These are phyloP conservation scores for Gastrolobium bilobum DNA, from an alignment of 306 rosid genomes.

Conservation along the genomic window DNA sequence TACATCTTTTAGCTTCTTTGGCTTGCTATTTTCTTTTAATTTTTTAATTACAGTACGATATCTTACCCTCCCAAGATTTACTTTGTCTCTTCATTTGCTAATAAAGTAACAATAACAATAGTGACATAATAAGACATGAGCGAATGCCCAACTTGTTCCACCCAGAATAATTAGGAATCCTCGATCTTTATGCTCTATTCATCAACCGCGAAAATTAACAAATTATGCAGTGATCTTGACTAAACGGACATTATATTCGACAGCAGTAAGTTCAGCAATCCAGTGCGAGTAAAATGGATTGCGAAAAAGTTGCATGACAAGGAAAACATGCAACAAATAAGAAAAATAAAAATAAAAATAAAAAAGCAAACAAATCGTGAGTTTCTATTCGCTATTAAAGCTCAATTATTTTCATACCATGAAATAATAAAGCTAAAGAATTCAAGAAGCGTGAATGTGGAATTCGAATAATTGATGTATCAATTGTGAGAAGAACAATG, in stretches of 20 bases:
- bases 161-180: not conserved
- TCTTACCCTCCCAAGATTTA: not conserved
- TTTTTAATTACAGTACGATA: not conserved
- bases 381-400: not conserved
- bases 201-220: constrained; percentile 24
- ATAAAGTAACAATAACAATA: not conserved
- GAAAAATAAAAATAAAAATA: not conserved
- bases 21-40: not conserved
- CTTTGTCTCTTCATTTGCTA: not conserved
- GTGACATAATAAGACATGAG: not conserved
- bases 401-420: not conserved
- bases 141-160: constrained; percentile 18
- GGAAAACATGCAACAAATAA: not conserved
- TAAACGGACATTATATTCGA: constrained; percentile 15
- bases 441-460: constrained; percentile 1
- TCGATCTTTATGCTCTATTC: not conserved
- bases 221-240: constrained; percentile 25
- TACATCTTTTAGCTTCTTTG: constrained; percentile 1
- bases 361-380: not conserved
- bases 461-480: constrained; percentile 39
- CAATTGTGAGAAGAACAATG: not conserved
- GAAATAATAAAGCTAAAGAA: not conserved
- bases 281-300: constrained; percentile 31
- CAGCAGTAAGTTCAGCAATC: constrained; percentile 16
- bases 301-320: constrained; percentile 18